Evolutionary conservation across 129 eudicot species (phyloP).

Genomic region (Lactuca sativa): DNA sequence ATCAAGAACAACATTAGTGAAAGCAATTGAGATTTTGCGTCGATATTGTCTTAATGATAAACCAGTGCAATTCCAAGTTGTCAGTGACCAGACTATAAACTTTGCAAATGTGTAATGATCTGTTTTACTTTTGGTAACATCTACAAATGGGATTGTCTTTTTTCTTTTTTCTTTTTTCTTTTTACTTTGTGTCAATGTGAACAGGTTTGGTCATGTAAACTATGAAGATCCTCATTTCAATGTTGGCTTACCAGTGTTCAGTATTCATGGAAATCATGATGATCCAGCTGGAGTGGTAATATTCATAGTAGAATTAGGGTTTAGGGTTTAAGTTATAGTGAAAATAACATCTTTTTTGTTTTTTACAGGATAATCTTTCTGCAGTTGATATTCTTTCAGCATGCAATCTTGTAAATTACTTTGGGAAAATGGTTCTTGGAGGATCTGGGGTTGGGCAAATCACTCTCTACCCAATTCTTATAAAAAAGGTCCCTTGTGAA

Average conservation of each 20-base stretch:
- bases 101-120: constrained; percentile 79
- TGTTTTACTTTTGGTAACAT: constrained; percentile 4
- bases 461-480: constrained; percentile 85
- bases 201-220: constrained; percentile 97
- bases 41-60: constrained; percentile 82
- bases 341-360: constrained; percentile 2
- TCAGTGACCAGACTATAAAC: constrained; percentile 97
- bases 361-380: constrained; percentile 93
- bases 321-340: too few relatives aligned
- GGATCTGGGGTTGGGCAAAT: constrained; percentile 99
- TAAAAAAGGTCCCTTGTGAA: constrained; percentile 64
- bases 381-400: constrained; percentile 98
- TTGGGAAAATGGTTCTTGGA: constrained; percentile 95
- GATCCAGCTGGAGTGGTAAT: constrained; percentile 99
- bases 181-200: constrained; percentile 18
- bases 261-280: constrained; percentile 98
- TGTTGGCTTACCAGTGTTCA: constrained; percentile 98
- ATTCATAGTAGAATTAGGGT: background rate
- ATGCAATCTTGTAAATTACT: constrained; percentile 97
- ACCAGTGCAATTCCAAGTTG: constrained; percentile 98
- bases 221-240: constrained; percentile 99
- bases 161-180: background rate
- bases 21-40: constrained; percentile 86
- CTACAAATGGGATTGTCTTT: background rate
- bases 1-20: constrained; percentile 90